Evolutionary conservation across 106 monocot genomes (phyloP), one percentile per base, ranked within the genome.

Genomic region (Chionographis japonica): DNA sequence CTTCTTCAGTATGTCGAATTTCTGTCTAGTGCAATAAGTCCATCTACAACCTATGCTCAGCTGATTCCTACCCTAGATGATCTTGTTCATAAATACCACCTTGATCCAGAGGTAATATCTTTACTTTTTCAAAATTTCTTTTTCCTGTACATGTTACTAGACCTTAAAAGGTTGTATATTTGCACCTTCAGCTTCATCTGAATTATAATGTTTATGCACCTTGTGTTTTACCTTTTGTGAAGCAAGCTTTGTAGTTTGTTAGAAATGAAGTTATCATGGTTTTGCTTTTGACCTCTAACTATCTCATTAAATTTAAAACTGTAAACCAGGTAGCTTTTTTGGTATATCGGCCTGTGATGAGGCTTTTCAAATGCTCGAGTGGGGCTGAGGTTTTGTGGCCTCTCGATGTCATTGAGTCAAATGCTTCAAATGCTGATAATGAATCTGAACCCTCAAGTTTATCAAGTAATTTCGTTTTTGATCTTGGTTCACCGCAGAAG

Each of bases 1-100:
- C 90, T 98, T 74, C 85, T 98, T 75, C 98, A 98, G 65, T 98
- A 92, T 68, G 87, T 90, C 19, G 98, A 98, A 46, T 98, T 98
- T 84, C 98, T 98, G 52, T 81, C 53, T 50, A 87, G 76, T 75
- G 84, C 98, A 14, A 36, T 98, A 60, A 75, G 74, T 72, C 98
- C 97, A 49, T 49, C 68, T 59, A 56, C 77, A 56, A 46, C 63
- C 6, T 98, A 93, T 79, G 92, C 87, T 20, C 87, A 93, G 52
- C 49, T 93, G 63, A 79, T 93, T 68, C 98, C 98, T 51, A 73
- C 83, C 12, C 71, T 98, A 12, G 72, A 85, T 56, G 98, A 98
- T 67, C 85, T 98, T 56, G 77, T 87, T 50, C 89, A 93, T 61
- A 85, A 79, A 39, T 98, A 98, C 62, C 92, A 98, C 61, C 87